Evolutionary conservation across 2,329 filamentous ascomycete genomes (phyloP), one percentile per base, ranked within the genome.

Genomic region (Botrytis hyacinthi): DNA sequence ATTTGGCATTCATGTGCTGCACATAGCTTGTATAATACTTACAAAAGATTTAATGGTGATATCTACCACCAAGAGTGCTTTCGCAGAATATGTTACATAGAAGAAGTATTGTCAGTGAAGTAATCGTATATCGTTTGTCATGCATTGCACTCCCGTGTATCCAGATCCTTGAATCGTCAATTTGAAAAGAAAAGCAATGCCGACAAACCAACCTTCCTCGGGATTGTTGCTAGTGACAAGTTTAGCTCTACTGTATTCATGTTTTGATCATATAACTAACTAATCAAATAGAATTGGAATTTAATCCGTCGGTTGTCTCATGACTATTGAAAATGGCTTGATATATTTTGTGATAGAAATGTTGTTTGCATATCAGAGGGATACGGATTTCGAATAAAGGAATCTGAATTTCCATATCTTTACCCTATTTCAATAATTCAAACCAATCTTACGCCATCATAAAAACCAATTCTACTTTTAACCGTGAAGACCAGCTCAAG

Each of bases 241-340:
- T 10, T 66, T 51, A n/a, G 63, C 44, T 26, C 12, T 67, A 29
- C n/a, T 29, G n/a, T 54, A 18, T 67, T 29, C 12, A 51, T n/a
- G 5, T 67, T 26, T 48, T 37, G 44, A 66, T 26, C 29, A 18
- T 1, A 35, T 6, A 22, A 51, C 16, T 6, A 22, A 51, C 16
- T 32, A 67, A 67, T 14, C 22, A 54, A 29, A 51, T 10, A 7
- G 18, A 14, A 14, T 40, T 29, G 4, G n/a, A 3, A 32, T 1
- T 65, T 35, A 0, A 18, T 16, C 10, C 14, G 48, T 67, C 22
- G 10, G 32, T 67, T 68, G 65, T 68, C 65, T 68, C 46, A 54
- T 54, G 40, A 68, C 1, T 68, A 68, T 68, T 42, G 46, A 68
- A 68, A 54, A 54, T 68, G 65, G 65, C 65, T 68, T 68, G 9